phyloP scores from a whole-genome alignment of 2,329 filamentous ascomycete genomes.

The Ophidiomyces ophidiicola region DNA sequence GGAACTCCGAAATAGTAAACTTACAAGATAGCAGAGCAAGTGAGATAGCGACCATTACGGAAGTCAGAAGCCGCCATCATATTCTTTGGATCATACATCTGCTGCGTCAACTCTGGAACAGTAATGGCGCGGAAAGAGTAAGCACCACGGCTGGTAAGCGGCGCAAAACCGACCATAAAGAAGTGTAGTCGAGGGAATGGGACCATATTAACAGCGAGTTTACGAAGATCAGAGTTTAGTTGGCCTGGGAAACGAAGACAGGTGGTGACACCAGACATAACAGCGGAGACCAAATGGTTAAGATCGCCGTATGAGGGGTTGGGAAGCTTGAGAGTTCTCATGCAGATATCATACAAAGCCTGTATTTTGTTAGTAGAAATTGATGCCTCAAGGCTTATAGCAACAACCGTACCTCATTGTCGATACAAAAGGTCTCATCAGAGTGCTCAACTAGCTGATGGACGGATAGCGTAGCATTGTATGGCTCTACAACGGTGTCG shows the following conservation, averaged over 20 bases:
- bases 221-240: slow-evolving; percentile 99
- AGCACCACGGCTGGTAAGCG: slow-evolving; percentile 83
- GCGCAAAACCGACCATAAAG: slow-evolving; percentile 99
- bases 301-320: slow-evolving; percentile 98
- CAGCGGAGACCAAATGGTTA: slow-evolving; percentile 97
- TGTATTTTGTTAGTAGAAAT: slow-evolving; percentile 18
- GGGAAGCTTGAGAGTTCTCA: slow-evolving; percentile 96
- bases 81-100: slow-evolving; percentile 99
- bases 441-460: slow-evolving; percentile 99
- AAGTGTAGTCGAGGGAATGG: slow-evolving; percentile 99
- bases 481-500: slow-evolving; percentile 98
- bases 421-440: slow-evolving; percentile 99
- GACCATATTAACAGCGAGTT: slow-evolving; percentile 99
- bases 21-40: slow-evolving; percentile 94
- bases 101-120: slow-evolving; percentile 96
- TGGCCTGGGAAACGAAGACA: slow-evolving; percentile 98
- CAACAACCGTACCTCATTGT: slow-evolving; percentile 62
- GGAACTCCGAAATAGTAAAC: slow-evolving; percentile 22
- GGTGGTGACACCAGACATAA: slow-evolving; percentile 99
- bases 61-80: slow-evolving; percentile 99
- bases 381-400: slow-evolving; percentile 13
- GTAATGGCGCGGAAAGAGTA: slow-evolving; percentile 95
- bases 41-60: slow-evolving; percentile 98
- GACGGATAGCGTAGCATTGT: slow-evolving; percentile 97
- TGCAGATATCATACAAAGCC: slow-evolving; percentile 99